Evolutionary conservation across 2,329 filamentous ascomycete species (phyloP), one percentile per base, ranked within the genome.

Genomic region (Amylocarpus encephaloides): DNA sequence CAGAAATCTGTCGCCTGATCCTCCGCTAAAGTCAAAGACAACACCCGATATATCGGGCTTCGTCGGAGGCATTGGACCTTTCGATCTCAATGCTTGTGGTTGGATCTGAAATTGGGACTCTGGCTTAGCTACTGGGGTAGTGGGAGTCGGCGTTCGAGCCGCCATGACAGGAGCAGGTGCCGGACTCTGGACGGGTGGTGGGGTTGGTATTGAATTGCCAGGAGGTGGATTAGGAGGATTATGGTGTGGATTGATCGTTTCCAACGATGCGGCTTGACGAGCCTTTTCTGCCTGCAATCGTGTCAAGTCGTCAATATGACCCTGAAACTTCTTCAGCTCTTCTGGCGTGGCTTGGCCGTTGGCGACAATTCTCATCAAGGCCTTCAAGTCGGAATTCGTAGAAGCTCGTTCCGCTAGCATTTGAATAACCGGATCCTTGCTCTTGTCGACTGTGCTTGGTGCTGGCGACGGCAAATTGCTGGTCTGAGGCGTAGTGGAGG

Each of bases 281-380:
- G 75, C 11, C 77, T 80, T 66, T 26, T 4, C 22, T 26, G 4
- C 22, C 78, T 83, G 63, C 77, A 83, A 54, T 74, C 77, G 76
- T 70, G 57, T 90, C 50, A 93, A 77, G 63, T 89, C 82, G 61
- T 90, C 85, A 54, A 93, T 93, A 38, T 93, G 87, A 43, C 76
- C 77, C 64, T 93, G 88, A 59, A 93, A 93, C 54, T 83, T 79
- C 42, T 81, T 80, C 11, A 93, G 70, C 64, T 93, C 86, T 12
- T 82, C 78, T 34, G 80, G 77, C 11, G 79, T 81, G 0, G 88
- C 88, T 58, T 84, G 78, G 1, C 87, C 87, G 26, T 83, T 82
- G 0, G 88, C 88, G 0, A 93, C 88, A 47, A 87, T 80, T 65
- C 88, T 88, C 88, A 93, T 93, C 0, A 93, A 72, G 33, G 85